Percentiles rank a stretch among this genome's conserved stretches.
Conservation (phyloP, 2,329 filamentous ascomycete genomes). For the Botrytis deweyae region DNA sequence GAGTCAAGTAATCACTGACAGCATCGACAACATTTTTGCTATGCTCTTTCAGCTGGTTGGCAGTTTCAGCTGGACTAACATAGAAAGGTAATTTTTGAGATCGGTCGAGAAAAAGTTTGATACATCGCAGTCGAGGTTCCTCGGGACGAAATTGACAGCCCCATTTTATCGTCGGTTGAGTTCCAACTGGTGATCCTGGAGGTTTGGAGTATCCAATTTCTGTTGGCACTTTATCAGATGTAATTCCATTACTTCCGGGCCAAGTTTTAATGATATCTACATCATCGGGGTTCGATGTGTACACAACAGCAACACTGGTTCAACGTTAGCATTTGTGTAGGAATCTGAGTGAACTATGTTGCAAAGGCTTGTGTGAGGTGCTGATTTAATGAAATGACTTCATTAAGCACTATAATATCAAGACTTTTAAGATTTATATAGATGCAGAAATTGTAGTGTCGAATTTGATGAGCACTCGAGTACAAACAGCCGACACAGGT, state of each 20-base stretch:
- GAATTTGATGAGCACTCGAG: not conserved
- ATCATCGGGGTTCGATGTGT: slow-evolving; percentile 74
- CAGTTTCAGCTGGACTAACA: slow-evolving; percentile 74
- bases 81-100: slow-evolving; percentile 80
- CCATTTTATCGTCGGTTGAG: slow-evolving; percentile 63
- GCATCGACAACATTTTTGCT: slow-evolving; percentile 77
- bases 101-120: slow-evolving; percentile 81
- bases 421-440: not conserved
- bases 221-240: slow-evolving; percentile 83
- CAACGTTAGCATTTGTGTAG: not conserved
- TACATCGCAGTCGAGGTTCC: slow-evolving; percentile 72
- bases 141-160: slow-evolving; percentile 81
- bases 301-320: slow-evolving; percentile 66
- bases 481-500: not conserved
- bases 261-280: slow-evolving; percentile 82
- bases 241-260: slow-evolving; percentile 81
- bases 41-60: slow-evolving; percentile 70
- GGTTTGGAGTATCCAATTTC: slow-evolving; percentile 63
- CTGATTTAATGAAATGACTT: not conserved
- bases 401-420: not conserved
- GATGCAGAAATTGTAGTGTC: not conserved
- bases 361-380: not conserved
- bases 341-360: not conserved
- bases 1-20: slow-evolving; percentile 75
- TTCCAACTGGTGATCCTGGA: slow-evolving; percentile 41